These are phyloP conservation scores for Metschnikowia dekortorum DNA, from an alignment of 805 yeast species.

Conservation along the genomic window DNA sequence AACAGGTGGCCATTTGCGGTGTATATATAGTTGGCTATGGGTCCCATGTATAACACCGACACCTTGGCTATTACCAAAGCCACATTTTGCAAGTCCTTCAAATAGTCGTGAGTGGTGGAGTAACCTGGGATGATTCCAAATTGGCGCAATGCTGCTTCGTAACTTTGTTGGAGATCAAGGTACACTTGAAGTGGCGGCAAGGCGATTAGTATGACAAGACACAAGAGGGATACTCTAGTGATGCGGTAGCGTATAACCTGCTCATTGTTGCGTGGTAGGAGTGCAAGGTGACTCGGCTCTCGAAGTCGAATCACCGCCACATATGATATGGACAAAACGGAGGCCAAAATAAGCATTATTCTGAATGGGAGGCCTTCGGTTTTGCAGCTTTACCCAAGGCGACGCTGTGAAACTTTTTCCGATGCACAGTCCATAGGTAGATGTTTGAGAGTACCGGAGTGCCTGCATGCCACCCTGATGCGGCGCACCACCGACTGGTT, in stretches of 20 bases:
- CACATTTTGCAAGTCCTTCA: slow-evolving; percentile 15
- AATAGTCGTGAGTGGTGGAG: slow-evolving; percentile 8
- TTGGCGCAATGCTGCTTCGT: slow-evolving; percentile 9
- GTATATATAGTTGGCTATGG: slow-evolving; percentile 14
- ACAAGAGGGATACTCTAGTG: slow-evolving; percentile 28
- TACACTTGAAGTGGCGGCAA: slow-evolving; percentile 25
- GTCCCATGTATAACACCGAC: slow-evolving; percentile 19
- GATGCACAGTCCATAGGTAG: background rate
- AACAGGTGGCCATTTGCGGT: slow-evolving; percentile 1
- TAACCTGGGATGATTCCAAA: slow-evolving; percentile 38
- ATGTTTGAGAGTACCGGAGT: background rate
- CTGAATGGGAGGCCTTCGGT: background rate
- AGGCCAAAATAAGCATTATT: slow-evolving; percentile 16
- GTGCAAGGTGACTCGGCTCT: slow-evolving; percentile 20
- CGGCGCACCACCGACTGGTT: background rate
- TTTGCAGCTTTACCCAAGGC: background rate
- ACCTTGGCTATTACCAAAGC: slow-evolving; percentile 8
- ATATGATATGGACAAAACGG: slow-evolving; percentile 41
- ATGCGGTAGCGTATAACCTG: slow-evolving; percentile 41
- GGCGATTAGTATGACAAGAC: slow-evolving; percentile 24
- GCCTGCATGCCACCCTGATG: background rate
- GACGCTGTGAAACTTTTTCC: background rate
- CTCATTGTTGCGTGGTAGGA: slow-evolving; percentile 39
- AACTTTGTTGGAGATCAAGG: background rate
- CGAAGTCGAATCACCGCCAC: slow-evolving; percentile 39